These are phyloP conservation scores for Phytophthora kernoviae DNA, from an alignment of 352 stramenopile species.

Conservation along the genomic window DNA sequence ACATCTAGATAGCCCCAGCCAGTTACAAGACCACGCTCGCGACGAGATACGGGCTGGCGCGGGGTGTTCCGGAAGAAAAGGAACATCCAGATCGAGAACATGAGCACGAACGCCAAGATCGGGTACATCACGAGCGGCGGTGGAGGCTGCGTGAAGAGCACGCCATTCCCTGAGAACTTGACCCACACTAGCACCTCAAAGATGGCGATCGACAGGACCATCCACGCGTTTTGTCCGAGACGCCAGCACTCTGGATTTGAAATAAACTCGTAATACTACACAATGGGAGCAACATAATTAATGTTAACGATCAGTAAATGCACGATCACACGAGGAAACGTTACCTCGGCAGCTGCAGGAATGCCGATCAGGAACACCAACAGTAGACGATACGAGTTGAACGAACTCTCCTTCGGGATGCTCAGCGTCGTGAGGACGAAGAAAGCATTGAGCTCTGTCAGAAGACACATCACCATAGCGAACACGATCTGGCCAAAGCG, in stretches of 20 bases:
- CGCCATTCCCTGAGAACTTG: conserved; percentile 71
- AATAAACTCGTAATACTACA: conserved; percentile 87
- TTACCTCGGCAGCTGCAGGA: conserved; percentile 75
- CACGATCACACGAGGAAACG: background rate
- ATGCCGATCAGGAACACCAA: conserved; percentile 86
- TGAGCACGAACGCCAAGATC: conserved; percentile 62
- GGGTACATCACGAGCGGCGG: conserved; percentile 58
- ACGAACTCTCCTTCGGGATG: conserved; percentile 87
- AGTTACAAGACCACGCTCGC: conserved; percentile 30
- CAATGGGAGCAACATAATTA: conserved; percentile 1
- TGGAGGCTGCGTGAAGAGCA: conserved; percentile 64
- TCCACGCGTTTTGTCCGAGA: conserved; percentile 84
- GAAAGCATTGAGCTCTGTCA: conserved; percentile 94
- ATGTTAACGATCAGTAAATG: background rate
- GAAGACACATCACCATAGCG: conserved; percentile 80
- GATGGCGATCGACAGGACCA: conserved; percentile 75
- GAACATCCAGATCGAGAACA: conserved; percentile 81
- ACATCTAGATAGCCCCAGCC: conserved; percentile 75
- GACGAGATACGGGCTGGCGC: conserved; percentile 18
- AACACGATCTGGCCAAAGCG: conserved; percentile 86
- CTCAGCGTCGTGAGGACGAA: conserved; percentile 91
- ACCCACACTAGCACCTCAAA: conserved; percentile 86
- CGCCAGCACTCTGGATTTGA: conserved; percentile 76
- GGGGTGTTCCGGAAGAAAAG: conserved; percentile 62
- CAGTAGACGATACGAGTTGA: conserved; percentile 81